Conservation (phyloP, 2,329 filamentous ascomycete genomes). For the Tolypocladium paradoxum region DNA sequence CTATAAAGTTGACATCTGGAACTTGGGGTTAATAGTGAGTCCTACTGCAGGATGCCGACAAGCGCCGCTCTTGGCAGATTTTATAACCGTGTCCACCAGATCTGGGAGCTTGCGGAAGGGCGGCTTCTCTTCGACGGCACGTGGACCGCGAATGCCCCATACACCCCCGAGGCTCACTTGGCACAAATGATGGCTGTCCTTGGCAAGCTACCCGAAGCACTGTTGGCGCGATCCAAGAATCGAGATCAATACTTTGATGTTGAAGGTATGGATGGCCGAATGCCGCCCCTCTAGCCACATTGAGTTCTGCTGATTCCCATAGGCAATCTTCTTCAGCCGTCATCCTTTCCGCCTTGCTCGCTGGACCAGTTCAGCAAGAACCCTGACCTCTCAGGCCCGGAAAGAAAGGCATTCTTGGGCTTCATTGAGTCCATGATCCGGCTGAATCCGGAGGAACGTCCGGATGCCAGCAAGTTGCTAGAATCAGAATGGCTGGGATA, state of each 20-base stretch:
- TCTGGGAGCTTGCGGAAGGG: conserved; percentile 12
- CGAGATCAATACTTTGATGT: conserved; percentile 4
- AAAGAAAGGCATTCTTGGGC: conserved; percentile 4
- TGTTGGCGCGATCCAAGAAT: conserved; percentile 5
- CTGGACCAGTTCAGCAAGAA: conserved; percentile 5
- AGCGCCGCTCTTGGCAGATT: not conserved
- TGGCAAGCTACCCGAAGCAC: conserved; percentile 6
- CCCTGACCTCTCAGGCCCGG: not conserved
- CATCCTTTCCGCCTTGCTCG: conserved; percentile 4
- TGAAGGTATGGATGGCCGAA: conserved; percentile 1
- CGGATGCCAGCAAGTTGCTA: conserved; percentile 5
- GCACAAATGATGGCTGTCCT: conserved; percentile 12
- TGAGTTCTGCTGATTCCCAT: not conserved
- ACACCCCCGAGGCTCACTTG: conserved; percentile 13
- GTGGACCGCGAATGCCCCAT: conserved; percentile 8
- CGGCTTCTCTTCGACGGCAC: conserved; percentile 12
- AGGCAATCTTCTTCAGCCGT: conserved; percentile 7
- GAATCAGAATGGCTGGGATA: conserved; percentile 4
- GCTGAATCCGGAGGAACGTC: conserved; percentile 4
- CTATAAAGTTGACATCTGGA: conserved; percentile 14
- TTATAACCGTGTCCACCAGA: conserved; percentile 1
- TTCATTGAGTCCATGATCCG: conserved; percentile 6
- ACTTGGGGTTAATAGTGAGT: conserved; percentile 8
- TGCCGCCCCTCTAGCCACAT: not conserved
- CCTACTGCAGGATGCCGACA: not conserved